phyloP scores from a whole-genome alignment of 176 grass and related monocot genomes.

The Stipa capillata region DNA sequence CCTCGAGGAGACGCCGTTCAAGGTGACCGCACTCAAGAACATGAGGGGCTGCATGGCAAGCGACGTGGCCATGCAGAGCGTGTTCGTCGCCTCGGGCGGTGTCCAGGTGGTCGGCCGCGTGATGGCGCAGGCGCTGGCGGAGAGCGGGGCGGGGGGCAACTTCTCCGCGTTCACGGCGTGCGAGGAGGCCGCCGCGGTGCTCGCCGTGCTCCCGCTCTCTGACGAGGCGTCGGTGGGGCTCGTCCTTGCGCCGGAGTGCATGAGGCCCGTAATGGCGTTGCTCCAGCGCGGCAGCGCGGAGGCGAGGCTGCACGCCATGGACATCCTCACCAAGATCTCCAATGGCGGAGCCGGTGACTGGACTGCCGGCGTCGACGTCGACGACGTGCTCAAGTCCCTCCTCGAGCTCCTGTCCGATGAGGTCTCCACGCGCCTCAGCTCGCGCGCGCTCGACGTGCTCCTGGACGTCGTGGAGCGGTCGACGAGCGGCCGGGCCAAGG shows the following conservation, averaged over 20 bases:
- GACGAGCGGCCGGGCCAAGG: constrained; percentile 28
- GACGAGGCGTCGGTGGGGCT: constrained; percentile 29
- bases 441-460: constrained; percentile 58
- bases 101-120: constrained; percentile 37
- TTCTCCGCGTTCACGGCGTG: constrained; percentile 56
- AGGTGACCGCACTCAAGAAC: constrained; percentile 55
- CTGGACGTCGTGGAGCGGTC: constrained; percentile 36
- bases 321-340: constrained; percentile 54
- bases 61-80: constrained; percentile 32
- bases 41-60: constrained; percentile 31
- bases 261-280: constrained; percentile 39
- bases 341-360: constrained; percentile 33
- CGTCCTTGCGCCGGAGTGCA: constrained; percentile 37
- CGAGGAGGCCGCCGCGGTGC: constrained; percentile 66
- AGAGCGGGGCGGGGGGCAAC: constrained; percentile 24
- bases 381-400: constrained; percentile 56
- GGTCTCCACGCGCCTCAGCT: constrained; percentile 60
- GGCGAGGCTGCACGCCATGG: constrained; percentile 57
- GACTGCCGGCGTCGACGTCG: constrained; percentile 24
- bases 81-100: constrained; percentile 44
- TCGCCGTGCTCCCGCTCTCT: constrained; percentile 39
- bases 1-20: constrained; percentile 68
- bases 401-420: constrained; percentile 84
- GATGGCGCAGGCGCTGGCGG: constrained; percentile 37
- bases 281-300: constrained; percentile 71